A percentile compares a stretch with the other conserved stretches of the same genome.
phyloP scores from a whole-genome alignment of 768 basidiomycete genomes.

The Leucocoprinus birnbaumii region DNA sequence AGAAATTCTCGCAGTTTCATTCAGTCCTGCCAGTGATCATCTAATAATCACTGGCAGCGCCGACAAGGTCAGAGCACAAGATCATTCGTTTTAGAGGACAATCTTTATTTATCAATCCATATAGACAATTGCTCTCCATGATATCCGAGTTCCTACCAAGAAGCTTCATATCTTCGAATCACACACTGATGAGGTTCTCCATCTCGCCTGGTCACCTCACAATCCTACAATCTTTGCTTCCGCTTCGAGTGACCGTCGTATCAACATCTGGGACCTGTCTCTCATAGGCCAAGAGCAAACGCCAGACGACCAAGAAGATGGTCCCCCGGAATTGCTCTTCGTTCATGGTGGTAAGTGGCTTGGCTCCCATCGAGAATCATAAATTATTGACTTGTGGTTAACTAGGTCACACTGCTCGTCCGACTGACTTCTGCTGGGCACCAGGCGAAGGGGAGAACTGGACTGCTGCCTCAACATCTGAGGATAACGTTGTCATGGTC shows the following conservation, averaged over 20 bases:
- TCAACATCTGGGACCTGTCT: conserved; percentile 93
- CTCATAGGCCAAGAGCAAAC: conserved; percentile 95
- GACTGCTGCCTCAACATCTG: conserved; percentile 86
- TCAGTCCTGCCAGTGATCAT: conserved; percentile 78
- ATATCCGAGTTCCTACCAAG: conserved; percentile 70
- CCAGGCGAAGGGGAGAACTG: conserved; percentile 78
- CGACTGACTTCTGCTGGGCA: conserved; percentile 97
- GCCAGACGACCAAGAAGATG: conserved; percentile 97
- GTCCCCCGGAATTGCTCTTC: conserved; percentile 94
- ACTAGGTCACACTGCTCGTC: conserved; percentile 83
- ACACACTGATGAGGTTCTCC: conserved; percentile 93
- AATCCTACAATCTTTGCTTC: conserved; percentile 92
- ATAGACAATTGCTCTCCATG: conserved; percentile 82
- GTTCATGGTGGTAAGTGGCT: conserved; percentile 78
- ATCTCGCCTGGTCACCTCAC: conserved; percentile 94
- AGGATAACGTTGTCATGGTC: conserved; percentile 95
- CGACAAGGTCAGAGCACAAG: conserved; percentile 64
- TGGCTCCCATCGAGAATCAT: neutral
- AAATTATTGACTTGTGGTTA: conserved; percentile 7
- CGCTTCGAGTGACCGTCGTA: conserved; percentile 87
- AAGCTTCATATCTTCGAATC: conserved; percentile 89
- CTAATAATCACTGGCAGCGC: conserved; percentile 89
- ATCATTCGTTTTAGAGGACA: neutral
- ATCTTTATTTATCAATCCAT: neutral
- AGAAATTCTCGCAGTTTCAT: conserved; percentile 89